Evolutionary conservation across 768 basidiomycete species (phyloP), one percentile per base, ranked within the genome.

Genomic region (Mycena olivaceomarginata): DNA sequence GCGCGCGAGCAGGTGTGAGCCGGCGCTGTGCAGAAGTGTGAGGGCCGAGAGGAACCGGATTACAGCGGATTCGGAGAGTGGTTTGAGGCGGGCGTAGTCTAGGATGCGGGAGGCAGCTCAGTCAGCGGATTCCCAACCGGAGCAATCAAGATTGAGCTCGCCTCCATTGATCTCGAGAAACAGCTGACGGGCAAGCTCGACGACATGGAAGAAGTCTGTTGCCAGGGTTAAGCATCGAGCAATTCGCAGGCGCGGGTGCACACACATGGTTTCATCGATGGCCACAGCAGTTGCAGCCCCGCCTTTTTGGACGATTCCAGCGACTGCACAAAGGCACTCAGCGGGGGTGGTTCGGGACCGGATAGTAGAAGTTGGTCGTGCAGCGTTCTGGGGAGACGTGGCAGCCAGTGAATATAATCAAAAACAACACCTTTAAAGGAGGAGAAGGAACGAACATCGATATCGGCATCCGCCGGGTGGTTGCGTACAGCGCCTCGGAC

Each of bases 151-250:
- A 22, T 57, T 31, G 1, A 65, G n/a, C 13, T 25, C 16, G 73
- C 78, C 78, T 11, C 75, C 78, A 37, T 46, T 57, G 43, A 79
- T 76, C 39, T 79, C 78, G 15, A 57, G 20, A 53, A 1, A 72
- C 1, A 79, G 67, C 46, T 69, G 43, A 10, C 78, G 74, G 0
- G 71, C 74, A 6, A 79, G 71, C n/a, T 31, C 59, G 1, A 63
- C 20, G 8, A 70, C 39, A 16, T 76, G 78, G 51, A 68, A 77
- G 9, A 46, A 5, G 39, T 60, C 76, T 74, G 63, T 20, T 0
- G 10, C 12, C 39, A 31, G 12, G 37, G 18, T 3, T 72, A 5
- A 62, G 40, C 62, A 60, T 12, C 7, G 18, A 31, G 69, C 3
- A 12, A 12, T 7, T 40, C 16, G 11, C 2, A 20, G 9, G n/a